These are phyloP conservation scores for Colletotrichum falcatum DNA, from an alignment of 2,329 filamentous ascomycete genomes.

Conservation along the genomic window DNA sequence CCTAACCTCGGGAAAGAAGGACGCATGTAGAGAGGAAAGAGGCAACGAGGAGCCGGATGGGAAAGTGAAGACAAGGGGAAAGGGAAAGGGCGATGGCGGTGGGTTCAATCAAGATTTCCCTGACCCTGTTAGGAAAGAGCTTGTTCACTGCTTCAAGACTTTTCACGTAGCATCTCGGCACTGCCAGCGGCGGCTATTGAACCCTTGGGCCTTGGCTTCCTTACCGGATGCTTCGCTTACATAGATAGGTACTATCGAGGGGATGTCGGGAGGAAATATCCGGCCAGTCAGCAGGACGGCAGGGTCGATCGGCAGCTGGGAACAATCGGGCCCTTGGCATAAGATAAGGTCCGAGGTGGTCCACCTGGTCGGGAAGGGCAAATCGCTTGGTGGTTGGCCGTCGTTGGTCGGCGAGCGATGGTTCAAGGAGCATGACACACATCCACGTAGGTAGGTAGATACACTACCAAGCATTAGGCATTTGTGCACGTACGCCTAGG, in stretches of 20 bases:
- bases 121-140: constrained; percentile 16
- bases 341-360: constrained; percentile 31
- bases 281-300: not conserved
- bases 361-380: constrained; percentile 36
- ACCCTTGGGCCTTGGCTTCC: not conserved
- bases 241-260: no score
- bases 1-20: not conserved
- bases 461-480: no score
- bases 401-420: constrained; percentile 14
- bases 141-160: constrained; percentile 21
- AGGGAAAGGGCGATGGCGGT: not conserved
- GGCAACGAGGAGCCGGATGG: not conserved
- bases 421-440: not conserved
- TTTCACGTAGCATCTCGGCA: not conserved
- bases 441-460: no score
- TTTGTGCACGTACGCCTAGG: no score
- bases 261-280: not conserved
- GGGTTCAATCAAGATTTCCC: constrained; percentile 33
- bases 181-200: not conserved
- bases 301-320: constrained; percentile 12
- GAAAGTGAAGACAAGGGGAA: not conserved
- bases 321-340: constrained; percentile 19
- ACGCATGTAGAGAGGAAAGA: not conserved
- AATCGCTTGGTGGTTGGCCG: constrained; percentile 21
- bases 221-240: not conserved